Evolutionary conservation across 495 filamentous ascomycete genomes (phyloP), one percentile per base, ranked within the genome.

Genomic region (Penicillium psychrofluorescens): DNA sequence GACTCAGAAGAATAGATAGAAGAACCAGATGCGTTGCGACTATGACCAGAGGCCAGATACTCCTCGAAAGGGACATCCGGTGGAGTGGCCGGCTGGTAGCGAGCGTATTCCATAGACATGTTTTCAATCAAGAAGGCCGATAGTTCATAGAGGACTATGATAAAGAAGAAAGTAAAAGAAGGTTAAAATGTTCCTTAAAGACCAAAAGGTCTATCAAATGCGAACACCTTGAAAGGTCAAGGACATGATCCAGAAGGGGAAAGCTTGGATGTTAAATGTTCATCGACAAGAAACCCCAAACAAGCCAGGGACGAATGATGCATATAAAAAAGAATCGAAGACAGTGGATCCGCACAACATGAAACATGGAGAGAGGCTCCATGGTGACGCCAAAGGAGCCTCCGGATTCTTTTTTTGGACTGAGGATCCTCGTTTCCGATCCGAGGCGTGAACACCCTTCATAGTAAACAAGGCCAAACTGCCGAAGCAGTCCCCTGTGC

Each of bases 1-100:
- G 84, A 88, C 59, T 86, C 79, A 48, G 77, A 70, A 11, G 78
- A 83, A 60, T 75, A 80, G 44, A 73, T 43, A 14, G 74, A 76
- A 6, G 71, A 76, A 31, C 59, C 61, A 14, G 75, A 74, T 7
- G 66, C 56, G 41, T 66, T 63, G 42, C 69, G 69, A 46, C 64
- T 68, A 52, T 77, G 70, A 6, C 46, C 56, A 27, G 54, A 61
- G 10, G 58, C 61, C 38, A 55, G 36, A 12, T 48, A 53, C 40
- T 61, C 61, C 35, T 61, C 61, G 41, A 62, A 59, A 36, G 55
- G 59, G 12, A 62, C 11, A 12, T 50, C 53, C 27, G 73, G 69
- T 35, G 74, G 74, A 31, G 74, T 76, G 30, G 59, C 66, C 36
- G 72, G 74, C 39, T 63, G 62, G 45, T 74, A 75, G 49, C 56